Evolutionary conservation across 331 rosid species (phyloP), one percentile per base, ranked within the genome.

Genomic region (Malus hybrid): DNA sequence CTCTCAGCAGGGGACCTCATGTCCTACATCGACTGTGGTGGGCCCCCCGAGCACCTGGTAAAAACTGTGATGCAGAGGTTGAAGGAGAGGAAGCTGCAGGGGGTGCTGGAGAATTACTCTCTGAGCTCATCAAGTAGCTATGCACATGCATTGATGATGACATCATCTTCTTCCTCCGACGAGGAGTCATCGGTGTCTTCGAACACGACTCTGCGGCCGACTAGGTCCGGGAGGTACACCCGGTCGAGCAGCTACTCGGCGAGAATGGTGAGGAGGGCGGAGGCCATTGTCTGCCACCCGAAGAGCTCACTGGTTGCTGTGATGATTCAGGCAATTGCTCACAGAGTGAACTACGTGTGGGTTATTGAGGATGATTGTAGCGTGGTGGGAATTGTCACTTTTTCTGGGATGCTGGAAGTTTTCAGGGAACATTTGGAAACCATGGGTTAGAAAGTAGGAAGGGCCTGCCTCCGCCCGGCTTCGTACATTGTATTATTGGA

Each of bases 271-370:
- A 88, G 97, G 61, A 89, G 88, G 67, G 90, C 92, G 1, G 99
- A 94, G 81, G 97, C 97, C 28, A 87, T 90, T 24, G 96, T 94
- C 56, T 94, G 99, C 55, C 97, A 92, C 61, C 92, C 93, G 20
- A 89, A 85, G 83, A 94, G 99, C 85, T 94, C 99, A 0, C 70
- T 94, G 69, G 82, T 92, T 28, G 99, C 99, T 71, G 99, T 89
- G 70, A 90, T 94, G 93, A 94, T 94, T 73, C 99, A 94, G 76
- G 99, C 99, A 44, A 92, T 94, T 65, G 97, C 99, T 80, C 97
- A 94, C 28, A 84, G 99, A 32, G 99, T 89, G 46, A 92, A 90
- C 73, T 94, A 94, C 50, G 85, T 92, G 55, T 94, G 99, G 99
- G 99, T 94, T 22, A 81, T 90, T 29, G 97, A 94, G 69, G 97